Base-by-base conservation (phyloP, 2,329 filamentous ascomycete genomes). In the Chaetoscypha palmicola region DNA sequence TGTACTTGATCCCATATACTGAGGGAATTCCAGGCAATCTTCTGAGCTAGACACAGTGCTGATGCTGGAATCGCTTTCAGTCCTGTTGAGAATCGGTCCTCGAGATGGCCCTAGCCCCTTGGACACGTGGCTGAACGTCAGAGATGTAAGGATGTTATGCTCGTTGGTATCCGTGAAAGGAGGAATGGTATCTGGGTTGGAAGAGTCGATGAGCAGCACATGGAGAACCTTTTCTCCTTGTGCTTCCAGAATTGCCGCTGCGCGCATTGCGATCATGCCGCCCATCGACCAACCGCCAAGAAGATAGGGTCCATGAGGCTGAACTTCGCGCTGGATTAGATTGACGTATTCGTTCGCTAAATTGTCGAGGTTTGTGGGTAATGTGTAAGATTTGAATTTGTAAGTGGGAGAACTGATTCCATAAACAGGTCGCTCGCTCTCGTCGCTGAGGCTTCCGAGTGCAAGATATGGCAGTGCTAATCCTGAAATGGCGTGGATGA, bases 251-350 rank as follows among this genome's bases (percentile, higher is more conserved):
- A 38, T n/a, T 14, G 35, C 35, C 9, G 35, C 35, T n/a, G 14
- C 14, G 5, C 35, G 14, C 22, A 24, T 26, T 12, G 35, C 20
- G 10, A 38, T 38, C 35, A 38, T 38, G 4, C 35, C 35, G 3
- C 35, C 35, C 35, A 38, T 38, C 8, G 35, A 38, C 35, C 35
- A 38, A 14, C 35, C 35, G 7, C 35, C 35, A 11, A 38, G 35
- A 17, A 38, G 20, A 38, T 38, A 38, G n/a, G 35, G 35, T 7
- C 35, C 35, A 23, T 38, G 11, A 14, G 35, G 35, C 20, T 24
- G 35, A 38, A 38, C 35, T 7, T 38, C 35, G 4, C 35, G 19
- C n/a, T 21, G 35, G 20, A 38, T 38, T 9, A 38, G 35, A n/a
- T 23, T 24, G 22, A 38, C 35, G 16, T 38, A 38, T 38, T 38